These are phyloP conservation scores for Galerina marginata DNA, from an alignment of 768 basidiomycete species.

Conservation along the genomic window DNA sequence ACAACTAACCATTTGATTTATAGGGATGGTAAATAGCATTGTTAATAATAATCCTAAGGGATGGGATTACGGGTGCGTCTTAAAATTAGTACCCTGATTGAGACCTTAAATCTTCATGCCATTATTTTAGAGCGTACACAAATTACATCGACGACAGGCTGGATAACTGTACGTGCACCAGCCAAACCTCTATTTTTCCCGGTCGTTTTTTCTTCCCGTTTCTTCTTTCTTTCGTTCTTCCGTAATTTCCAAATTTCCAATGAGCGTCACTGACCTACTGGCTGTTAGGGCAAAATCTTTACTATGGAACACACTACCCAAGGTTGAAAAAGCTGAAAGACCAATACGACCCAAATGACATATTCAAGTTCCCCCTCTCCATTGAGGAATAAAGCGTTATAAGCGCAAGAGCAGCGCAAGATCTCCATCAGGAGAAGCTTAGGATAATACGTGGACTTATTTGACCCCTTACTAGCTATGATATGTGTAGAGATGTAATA, in stretches of 20 bases:
- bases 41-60: constrained; percentile 35
- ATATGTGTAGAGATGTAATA: too few relatives aligned
- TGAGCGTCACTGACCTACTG: not conserved
- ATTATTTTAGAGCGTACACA: constrained; percentile 38
- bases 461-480: too few relatives aligned
- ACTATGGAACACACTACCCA: constrained; percentile 40
- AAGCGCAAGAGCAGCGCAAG: too few relatives aligned
- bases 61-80: constrained; percentile 40
- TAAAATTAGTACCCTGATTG: not conserved
- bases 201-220: not conserved
- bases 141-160: constrained; percentile 50
- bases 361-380: constrained; percentile 34
- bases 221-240: not conserved
- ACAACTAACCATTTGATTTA: not conserved
- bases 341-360: constrained; percentile 33
- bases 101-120: not conserved
- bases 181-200: not conserved
- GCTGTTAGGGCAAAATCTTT: constrained; percentile 37
- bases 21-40: constrained; percentile 40
- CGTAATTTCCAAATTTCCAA: too few relatives aligned
- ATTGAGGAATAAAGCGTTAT: constrained; percentile 18
- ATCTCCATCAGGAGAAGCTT: too few relatives aligned
- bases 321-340: constrained; percentile 32
- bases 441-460: too few relatives aligned
- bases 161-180: constrained; percentile 34